Percentiles rank a stretch among this genome's conserved stretches.
These are phyloP conservation scores for Globisporangium abappressorium DNA, from an alignment of 352 stramenopile species.

Conservation along the genomic window DNA sequence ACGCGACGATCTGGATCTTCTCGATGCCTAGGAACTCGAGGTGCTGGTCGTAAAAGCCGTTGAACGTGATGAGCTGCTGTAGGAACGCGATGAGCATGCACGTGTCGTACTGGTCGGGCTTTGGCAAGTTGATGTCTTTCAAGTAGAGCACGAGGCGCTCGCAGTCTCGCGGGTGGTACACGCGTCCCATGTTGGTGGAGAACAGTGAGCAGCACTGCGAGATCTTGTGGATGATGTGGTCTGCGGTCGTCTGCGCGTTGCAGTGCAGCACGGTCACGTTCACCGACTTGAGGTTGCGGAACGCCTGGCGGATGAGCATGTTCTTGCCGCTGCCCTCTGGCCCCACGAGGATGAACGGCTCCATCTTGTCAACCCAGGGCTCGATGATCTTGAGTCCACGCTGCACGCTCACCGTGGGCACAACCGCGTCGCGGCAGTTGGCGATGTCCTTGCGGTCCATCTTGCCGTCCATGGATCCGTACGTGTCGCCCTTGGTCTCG, in stretches of 20 bases:
- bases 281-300: slow-evolving; percentile 71
- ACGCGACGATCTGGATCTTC: slow-evolving; percentile 92
- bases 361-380: slow-evolving; percentile 90
- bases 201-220: slow-evolving; percentile 92
- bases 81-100: slow-evolving; percentile 96
- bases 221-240: slow-evolving; percentile 95
- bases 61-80: slow-evolving; percentile 94
- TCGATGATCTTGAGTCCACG: slow-evolving; percentile 85
- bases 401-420: slow-evolving; percentile 84
- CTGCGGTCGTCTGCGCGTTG: slow-evolving; percentile 92
- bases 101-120: slow-evolving; percentile 94
- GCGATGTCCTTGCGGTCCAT: slow-evolving; percentile 53
- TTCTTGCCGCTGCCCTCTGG: slow-evolving; percentile 94
- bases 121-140: slow-evolving; percentile 96
- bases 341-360: slow-evolving; percentile 95
- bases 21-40: slow-evolving; percentile 94
- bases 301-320: slow-evolving; percentile 92
- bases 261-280: slow-evolving; percentile 90
- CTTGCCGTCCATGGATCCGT: slow-evolving; percentile 62
- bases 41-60: slow-evolving; percentile 95
- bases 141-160: slow-evolving; percentile 94
- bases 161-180: slow-evolving; percentile 91
- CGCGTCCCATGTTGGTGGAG: slow-evolving; percentile 85
- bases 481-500: slow-evolving; percentile 79
- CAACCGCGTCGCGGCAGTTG: slow-evolving; percentile 40